phyloP scores from a whole-genome alignment of 768 basidiomycete species.

The Zangia roseola region DNA sequence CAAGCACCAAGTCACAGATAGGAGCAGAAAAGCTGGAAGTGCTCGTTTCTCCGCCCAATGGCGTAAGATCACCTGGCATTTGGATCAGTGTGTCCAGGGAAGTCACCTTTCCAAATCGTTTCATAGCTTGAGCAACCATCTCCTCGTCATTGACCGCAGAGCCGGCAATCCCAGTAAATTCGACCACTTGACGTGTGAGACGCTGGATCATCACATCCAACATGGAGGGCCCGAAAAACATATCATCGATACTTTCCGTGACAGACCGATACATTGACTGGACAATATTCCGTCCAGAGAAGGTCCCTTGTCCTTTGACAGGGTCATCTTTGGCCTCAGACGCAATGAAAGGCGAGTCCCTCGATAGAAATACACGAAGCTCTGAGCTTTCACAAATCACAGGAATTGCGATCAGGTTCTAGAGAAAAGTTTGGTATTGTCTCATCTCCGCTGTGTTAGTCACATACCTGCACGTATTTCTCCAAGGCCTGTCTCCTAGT shows the following conservation, averaged over 20 bases:
- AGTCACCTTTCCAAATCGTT: constrained; percentile 61
- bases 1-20: constrained; percentile 90
- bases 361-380: constrained; percentile 81
- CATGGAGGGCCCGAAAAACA: constrained; percentile 96
- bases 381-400: constrained; percentile 80
- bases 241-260: constrained; percentile 93
- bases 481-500: constrained; percentile 75
- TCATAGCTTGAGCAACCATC: constrained; percentile 75
- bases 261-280: constrained; percentile 89
- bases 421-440: constrained; percentile 4
- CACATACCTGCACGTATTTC: constrained; percentile 81
- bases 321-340: constrained; percentile 42
- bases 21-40: constrained; percentile 88
- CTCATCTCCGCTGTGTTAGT: background rate
- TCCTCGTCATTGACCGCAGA: constrained; percentile 82
- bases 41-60: constrained; percentile 85
- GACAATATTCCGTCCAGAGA: constrained; percentile 75
- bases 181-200: constrained; percentile 85
- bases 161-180: constrained; percentile 81
- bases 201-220: constrained; percentile 92
- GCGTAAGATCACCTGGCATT: constrained; percentile 74
- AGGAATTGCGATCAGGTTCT: constrained; percentile 75
- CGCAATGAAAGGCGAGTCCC: constrained; percentile 80
- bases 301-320: constrained; percentile 43
- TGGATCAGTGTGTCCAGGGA: constrained; percentile 71